Base-by-base conservation (phyloP, 163 green algal genomes). In the Chlamydomonas reinhardtii region DNA sequence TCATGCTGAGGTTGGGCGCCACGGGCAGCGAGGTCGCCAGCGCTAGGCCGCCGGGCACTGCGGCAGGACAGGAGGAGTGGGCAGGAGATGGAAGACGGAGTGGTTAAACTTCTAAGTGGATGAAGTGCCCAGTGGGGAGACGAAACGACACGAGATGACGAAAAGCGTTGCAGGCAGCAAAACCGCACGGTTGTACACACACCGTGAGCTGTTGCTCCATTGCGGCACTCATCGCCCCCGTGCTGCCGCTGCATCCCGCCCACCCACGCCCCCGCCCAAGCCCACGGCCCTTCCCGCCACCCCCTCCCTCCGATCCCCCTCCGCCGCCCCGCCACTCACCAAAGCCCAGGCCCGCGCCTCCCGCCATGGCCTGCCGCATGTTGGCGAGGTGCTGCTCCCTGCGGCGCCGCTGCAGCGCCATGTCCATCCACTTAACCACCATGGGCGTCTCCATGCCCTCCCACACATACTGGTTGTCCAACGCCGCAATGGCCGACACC, bases 361-460 rank as follows among this genome's bases (percentile, higher is more conserved):
- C 79, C 48, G 87, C 54, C 76, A 86, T 79, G 27, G 89, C 89
- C 74, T 92, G 82, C n/a, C 90, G 82, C 92, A 94, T 91, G 27
- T 90, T 89, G 37, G 84, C 76, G 2, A 95, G 76, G 86, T 95
- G 92, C 86, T 93, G 89, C 81, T 95, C 92, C 5, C 92, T 66
- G 4, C 92, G 68, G 19, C 89, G 80, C 35, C 90, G 88, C 83
- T 95, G 92, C 83, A 95, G 84, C 32, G 91, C 91, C 19, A 74
- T 83, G 74, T 95, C 92, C 92, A 95, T 95, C 92, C 92, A 95
- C 83, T 93, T 93, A 22, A 91, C 90, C 74, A 95, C 90, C 90
- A 95, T 93, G 37, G 88, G 85, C 8, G 74, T 84, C 31, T 92
- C 88, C 92, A 94, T 92, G 75, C 91, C 89, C 32, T 89, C 80